Evolutionary conservation across 2,329 filamentous ascomycete genomes (phyloP).

Genomic region (Lasiodiplodia theobromae): DNA sequence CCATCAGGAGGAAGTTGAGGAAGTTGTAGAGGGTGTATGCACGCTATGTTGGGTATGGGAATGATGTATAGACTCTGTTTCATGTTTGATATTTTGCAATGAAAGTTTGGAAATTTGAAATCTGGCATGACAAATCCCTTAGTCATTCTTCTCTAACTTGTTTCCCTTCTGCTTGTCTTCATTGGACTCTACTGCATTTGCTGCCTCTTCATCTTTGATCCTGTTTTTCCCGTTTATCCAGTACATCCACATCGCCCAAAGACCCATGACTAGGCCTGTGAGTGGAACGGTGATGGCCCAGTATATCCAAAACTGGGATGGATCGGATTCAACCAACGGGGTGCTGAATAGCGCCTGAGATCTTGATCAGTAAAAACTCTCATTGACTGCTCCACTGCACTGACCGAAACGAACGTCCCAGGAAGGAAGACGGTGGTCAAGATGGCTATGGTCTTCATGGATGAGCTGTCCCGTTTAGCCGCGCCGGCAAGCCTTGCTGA

Average conservation of each 20-base stretch:
- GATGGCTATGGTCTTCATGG: slow-evolving; percentile 50
- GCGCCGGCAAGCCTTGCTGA: slow-evolving; percentile 31
- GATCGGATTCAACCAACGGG: background rate
- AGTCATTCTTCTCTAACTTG: background rate
- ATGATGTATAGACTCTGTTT: background rate
- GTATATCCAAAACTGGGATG: background rate
- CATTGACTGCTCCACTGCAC: background rate
- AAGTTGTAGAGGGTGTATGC: background rate
- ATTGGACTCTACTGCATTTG: background rate
- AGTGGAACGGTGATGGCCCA: background rate
- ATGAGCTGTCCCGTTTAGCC: slow-evolving; percentile 42
- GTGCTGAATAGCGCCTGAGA: background rate
- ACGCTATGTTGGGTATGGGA: background rate
- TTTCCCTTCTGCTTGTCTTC: background rate
- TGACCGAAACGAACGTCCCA: slow-evolving; percentile 48
- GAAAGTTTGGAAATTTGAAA: background rate
- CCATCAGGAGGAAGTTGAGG: slow-evolving; percentile 23
- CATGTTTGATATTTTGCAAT: background rate
- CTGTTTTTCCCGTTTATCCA: background rate
- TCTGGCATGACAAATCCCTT: too few relatives aligned
- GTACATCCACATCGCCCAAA: background rate
- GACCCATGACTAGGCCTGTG: background rate
- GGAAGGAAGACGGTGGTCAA: slow-evolving; percentile 52
- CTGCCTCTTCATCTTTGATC: background rate
- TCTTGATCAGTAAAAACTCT: background rate